phyloP scores from a whole-genome alignment of 306 rosid species.

The Quercus variabilis region DNA sequence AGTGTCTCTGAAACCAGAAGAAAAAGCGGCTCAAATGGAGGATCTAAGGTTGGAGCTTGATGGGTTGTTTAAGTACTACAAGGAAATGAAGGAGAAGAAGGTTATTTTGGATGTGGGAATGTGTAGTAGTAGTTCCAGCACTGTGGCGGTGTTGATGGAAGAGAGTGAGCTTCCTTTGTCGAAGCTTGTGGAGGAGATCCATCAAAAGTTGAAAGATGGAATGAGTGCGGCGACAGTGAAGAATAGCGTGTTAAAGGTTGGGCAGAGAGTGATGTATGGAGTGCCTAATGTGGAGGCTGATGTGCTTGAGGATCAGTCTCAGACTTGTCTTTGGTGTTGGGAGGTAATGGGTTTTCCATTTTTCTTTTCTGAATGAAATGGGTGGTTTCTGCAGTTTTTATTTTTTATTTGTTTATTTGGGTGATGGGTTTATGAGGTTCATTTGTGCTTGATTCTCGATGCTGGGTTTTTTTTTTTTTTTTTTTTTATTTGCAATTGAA shows the following conservation, averaged over 20 bases:
- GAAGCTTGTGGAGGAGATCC: constrained; percentile 61
- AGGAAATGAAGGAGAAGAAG: constrained; percentile 37
- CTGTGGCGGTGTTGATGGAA: constrained; percentile 68
- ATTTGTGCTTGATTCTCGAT: background rate
- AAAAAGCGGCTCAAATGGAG: constrained; percentile 39
- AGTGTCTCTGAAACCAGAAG: constrained; percentile 33
- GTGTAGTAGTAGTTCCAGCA: constrained; percentile 30
- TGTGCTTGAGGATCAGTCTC: constrained; percentile 73
- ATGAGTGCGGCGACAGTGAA: constrained; percentile 54
- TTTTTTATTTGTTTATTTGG: too few species aligned
- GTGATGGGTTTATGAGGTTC: background rate
- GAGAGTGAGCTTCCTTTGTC: constrained; percentile 79
- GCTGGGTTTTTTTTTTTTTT: too few species aligned
- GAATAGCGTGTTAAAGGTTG: constrained; percentile 57
- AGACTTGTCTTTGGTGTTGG: constrained; percentile 94
- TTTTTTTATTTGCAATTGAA: too few species aligned
- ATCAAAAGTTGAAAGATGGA: constrained; percentile 26
- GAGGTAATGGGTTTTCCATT: constrained; percentile 47
- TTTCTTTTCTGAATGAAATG: background rate
- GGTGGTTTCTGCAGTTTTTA: too few species aligned
- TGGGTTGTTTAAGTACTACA: constrained; percentile 54
- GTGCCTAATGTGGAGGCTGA: constrained; percentile 80
- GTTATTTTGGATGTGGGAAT: constrained; percentile 33
- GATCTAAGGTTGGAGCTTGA: constrained; percentile 51
- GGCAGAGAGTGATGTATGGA: constrained; percentile 79